Evolutionary conservation across 2,329 filamentous ascomycete species (phyloP), one percentile per base, ranked within the genome.

Genomic region (Diaporthe batatas): DNA sequence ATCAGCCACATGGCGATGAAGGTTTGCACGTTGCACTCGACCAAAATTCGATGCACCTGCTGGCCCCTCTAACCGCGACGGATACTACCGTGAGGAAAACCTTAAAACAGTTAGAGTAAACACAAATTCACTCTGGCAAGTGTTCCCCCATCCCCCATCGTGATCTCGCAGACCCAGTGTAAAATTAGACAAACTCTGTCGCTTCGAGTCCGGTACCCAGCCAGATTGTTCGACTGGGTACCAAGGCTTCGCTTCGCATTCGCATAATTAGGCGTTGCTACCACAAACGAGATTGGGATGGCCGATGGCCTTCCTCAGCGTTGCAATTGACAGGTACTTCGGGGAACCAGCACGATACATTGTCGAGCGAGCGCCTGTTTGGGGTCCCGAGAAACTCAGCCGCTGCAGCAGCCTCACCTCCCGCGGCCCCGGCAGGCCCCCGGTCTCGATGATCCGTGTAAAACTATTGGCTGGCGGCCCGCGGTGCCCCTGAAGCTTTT

Each of bases 171-270:
- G 39, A 6, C 47, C 62, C 8, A 23, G 32, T 39, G 62, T 53
- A 67, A 53, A 67, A 67, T 67, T 67, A 67, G 62, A 67, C 62
- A 67, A 67, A 53, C 47, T 67, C 53, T 67, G 62, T 21, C 18
- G n/a, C 47, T 21, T 39, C 36, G 12, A 39, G 12, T 12, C 14
- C 39, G n/a, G n/a, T 49, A 21, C 21, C 59, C 21, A 34, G 44
- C 29, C n/a, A 51, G 62, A 51, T 51, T 65, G 32, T 51, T 49
- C 7, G 47, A 51, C 47, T 23, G 18, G 14, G 21, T 11, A 23
- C 14, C 62, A 34, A 34, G 23, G 10, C 10, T 14, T 21, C 21
- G 12, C 12, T 29, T 39, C 44, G 44, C 62, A 67, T 25, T 67
- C 62, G 47, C 47, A 23, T 47, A 21, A 53, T 25, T 21, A 67